A percentile compares a stretch with the other conserved stretches of the same genome.
Evolutionary conservation across 2,329 filamentous ascomycete genomes (phyloP).

Genomic region (Diplodia mutila): DNA sequence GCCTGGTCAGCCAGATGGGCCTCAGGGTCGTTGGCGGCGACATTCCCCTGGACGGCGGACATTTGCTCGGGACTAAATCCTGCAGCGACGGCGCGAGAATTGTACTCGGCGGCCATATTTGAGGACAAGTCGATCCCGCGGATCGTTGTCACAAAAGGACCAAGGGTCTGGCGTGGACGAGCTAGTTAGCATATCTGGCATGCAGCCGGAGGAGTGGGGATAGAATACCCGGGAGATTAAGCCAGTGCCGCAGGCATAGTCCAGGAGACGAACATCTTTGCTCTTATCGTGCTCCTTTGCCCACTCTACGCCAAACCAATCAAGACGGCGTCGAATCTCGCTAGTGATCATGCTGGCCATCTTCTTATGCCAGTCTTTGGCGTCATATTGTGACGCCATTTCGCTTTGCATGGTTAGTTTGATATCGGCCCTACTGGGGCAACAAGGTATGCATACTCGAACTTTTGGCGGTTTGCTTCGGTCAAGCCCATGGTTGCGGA

Average conservation of each 20-base stretch:
- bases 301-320: constrained; percentile 67
- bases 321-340: constrained; percentile 57
- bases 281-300: constrained; percentile 32
- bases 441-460: constrained; percentile 34
- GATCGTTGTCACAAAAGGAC: constrained; percentile 64
- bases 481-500: constrained; percentile 28
- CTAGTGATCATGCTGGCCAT: constrained; percentile 58
- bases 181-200: constrained; percentile 5
- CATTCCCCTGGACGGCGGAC: constrained; percentile 40
- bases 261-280: constrained; percentile 59
- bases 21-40: constrained; percentile 38
- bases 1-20: constrained; percentile 34
- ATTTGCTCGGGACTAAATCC: constrained; percentile 31
- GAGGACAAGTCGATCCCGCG: constrained; percentile 72
- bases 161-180: constrained; percentile 55
- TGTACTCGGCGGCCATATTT: constrained; percentile 72
- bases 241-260: constrained; percentile 78
- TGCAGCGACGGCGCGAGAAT: constrained; percentile 54
- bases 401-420: constrained; percentile 45
- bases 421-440: neutral
- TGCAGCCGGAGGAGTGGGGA: neutral
- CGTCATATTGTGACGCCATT: constrained; percentile 60
- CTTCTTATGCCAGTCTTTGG: constrained; percentile 56
- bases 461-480: constrained; percentile 42
- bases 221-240: constrained; percentile 63